Evolutionary conservation across 352 stramenopile species (phyloP).

Genomic region (Blastocystis hominis): DNA sequence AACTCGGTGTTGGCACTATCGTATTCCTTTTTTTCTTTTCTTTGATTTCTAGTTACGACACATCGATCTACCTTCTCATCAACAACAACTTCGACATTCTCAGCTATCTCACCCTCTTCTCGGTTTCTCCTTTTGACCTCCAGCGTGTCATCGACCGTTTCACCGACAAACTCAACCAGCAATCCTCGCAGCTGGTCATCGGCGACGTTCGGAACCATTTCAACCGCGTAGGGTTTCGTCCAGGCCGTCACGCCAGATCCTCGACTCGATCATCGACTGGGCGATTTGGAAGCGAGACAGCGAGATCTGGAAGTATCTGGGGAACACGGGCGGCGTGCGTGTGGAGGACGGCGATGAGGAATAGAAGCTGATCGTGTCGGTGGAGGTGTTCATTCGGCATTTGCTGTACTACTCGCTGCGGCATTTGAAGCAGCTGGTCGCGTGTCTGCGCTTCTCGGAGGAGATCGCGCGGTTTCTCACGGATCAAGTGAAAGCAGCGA

Average conservation of each 20-base stretch:
- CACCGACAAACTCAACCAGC: conserved; percentile 34
- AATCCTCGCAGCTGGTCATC: neutral
- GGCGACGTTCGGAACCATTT: conserved; percentile 19
- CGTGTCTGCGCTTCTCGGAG: neutral
- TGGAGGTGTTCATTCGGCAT: conserved; percentile 16
- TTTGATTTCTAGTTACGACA: conserved; percentile 2
- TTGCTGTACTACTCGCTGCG: neutral
- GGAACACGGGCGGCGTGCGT: neutral
- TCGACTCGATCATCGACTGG: conserved; percentile 6
- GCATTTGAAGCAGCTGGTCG: neutral
- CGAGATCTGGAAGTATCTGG: conserved; percentile 6
- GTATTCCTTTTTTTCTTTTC: neutral
- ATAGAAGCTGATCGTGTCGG: neutral
- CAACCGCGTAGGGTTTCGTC: neutral
- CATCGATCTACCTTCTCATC: conserved; percentile 5
- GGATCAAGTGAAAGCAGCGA: neutral
- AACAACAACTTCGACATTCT: conserved; percentile 51
- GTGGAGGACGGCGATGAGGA: neutral
- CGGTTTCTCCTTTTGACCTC: neutral
- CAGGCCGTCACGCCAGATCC: neutral
- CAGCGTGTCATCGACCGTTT: neutral
- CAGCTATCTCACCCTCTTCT: neutral
- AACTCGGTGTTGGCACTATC: conserved; percentile 6
- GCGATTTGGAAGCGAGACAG: neutral
- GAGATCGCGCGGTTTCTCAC: neutral